Conservation (phyloP, 73 alveolate genomes). For the Paramecium pentaurelia region DNA sequence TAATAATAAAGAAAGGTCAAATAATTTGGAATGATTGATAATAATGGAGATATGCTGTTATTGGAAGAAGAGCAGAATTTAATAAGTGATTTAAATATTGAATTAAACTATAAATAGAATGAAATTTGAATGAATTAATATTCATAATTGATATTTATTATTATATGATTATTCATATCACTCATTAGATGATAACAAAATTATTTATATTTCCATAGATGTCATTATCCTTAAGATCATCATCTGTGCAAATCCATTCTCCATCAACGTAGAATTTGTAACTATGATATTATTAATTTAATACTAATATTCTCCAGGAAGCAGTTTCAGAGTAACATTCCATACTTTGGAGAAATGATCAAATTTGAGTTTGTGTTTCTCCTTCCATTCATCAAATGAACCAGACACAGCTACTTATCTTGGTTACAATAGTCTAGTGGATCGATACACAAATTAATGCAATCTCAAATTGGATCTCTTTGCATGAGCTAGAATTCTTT, state of each 20-base stretch:
- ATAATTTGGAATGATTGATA: background rate
- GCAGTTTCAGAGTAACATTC: slow-evolving; percentile 80
- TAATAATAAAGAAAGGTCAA: background rate
- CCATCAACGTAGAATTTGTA: slow-evolving; percentile 56
- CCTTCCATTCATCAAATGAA: slow-evolving; percentile 96
- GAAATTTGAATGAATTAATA: background rate
- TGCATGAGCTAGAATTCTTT: slow-evolving; percentile 8
- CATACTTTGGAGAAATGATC: slow-evolving; percentile 80
- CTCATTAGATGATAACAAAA: slow-evolving; percentile 57
- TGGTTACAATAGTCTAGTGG: slow-evolving; percentile 28
- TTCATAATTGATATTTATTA: background rate
- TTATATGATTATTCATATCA: background rate
- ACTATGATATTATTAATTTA: background rate
- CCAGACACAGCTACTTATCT: slow-evolving; percentile 87
- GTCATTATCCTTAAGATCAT: slow-evolving; percentile 65
- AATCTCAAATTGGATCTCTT: slow-evolving; percentile 19
- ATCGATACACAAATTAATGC: slow-evolving; percentile 16
- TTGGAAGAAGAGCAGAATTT: background rate
- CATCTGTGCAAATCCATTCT: slow-evolving; percentile 67
- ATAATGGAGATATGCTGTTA: background rate
- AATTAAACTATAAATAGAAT: background rate
- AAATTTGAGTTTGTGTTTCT: slow-evolving; percentile 82
- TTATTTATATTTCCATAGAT: slow-evolving; percentile 62
- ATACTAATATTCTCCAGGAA: slow-evolving; percentile 83
- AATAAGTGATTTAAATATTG: background rate